Base-by-base conservation (phyloP, 2,329 filamentous ascomycete species). In the Beauveria asiatica region DNA sequence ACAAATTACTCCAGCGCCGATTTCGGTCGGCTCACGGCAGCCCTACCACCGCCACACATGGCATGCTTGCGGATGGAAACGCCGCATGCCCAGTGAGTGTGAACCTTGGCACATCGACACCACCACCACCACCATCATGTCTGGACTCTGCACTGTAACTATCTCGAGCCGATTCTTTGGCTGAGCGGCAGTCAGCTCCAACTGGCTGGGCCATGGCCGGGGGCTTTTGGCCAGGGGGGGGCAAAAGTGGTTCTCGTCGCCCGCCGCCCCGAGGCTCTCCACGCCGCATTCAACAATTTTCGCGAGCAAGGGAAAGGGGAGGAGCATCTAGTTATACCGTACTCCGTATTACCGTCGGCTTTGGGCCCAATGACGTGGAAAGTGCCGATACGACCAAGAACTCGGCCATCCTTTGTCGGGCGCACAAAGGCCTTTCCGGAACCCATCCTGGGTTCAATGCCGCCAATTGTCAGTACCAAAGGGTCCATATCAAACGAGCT, bases 141-240 rank as follows among this genome's bases (percentile, higher is more conserved):
- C 37, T 13, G 59, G 61, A 13, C 46, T 27, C 25, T 27, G 25
- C 25, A 27, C 6, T 1, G 23, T 23, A 23, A 51, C 19, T 72
- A 70, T 48, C 67, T 73, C 27, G 54, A 67, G 25, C 63, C 64
- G 8, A 62, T 73, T 33, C 72, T 73, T 58, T 64, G 67, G 19
- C 68, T 73, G n/a, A 58, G 62, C 0, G 70, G 70, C 17, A 7
- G 71, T 67, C n/a, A 69, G 3, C 71, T 71, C 11, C 33, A 37
- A 73, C 73, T 53, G 71, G 71, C 10, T 69, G 68, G 1, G 67
- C 67, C 21, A 73, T 73, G 62, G 69, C 70, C 0, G 61, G 66
- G 7, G 67, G 69, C 70, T 0, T 58, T 72, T 13, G 16, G 66
- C 70, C 1, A 71, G 71, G 0, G 70, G 5, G 33, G 33, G 33